phyloP scores from a whole-genome alignment of 495 filamentous ascomycete genomes.

The Neurospora sp. region DNA sequence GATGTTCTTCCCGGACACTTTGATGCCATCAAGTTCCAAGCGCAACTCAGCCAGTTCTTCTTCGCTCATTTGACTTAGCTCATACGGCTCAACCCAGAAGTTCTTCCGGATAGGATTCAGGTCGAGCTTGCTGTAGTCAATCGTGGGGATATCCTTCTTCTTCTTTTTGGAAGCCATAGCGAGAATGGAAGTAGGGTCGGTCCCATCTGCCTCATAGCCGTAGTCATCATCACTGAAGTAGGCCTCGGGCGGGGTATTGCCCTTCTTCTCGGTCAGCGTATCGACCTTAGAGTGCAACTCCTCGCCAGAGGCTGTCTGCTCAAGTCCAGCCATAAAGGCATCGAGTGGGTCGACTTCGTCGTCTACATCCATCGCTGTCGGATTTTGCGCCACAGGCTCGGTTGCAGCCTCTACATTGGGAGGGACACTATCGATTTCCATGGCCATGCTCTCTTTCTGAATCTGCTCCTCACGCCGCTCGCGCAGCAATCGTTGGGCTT shows the following conservation, averaged over 20 bases:
- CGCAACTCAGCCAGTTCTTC: constrained; percentile 75
- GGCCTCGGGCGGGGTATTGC: constrained; percentile 60
- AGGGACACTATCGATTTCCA: constrained; percentile 35
- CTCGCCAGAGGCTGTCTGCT: constrained; percentile 13
- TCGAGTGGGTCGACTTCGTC: constrained; percentile 89
- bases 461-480: constrained; percentile 41
- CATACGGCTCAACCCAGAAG: constrained; percentile 85
- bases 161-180: constrained; percentile 86
- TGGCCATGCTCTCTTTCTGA: constrained; percentile 38
- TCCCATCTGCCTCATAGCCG: constrained; percentile 60
- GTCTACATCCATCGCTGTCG: constrained; percentile 42
- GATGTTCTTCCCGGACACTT: constrained; percentile 72
- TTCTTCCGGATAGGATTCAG: constrained; percentile 82
- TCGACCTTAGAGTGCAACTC: not conserved
- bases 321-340: constrained; percentile 85
- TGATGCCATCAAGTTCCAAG: constrained; percentile 87
- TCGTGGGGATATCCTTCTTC: constrained; percentile 85
- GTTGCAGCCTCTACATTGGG: constrained; percentile 2
- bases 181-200: constrained; percentile 69
- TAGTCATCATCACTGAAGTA: constrained; percentile 76
- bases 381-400: not conserved
- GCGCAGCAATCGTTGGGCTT: constrained; percentile 66
- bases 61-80: constrained; percentile 75
- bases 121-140: constrained; percentile 77
- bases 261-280: constrained; percentile 15